These are phyloP conservation scores for Bauhinia variegata DNA, from an alignment of 306 rosid species.

Conservation along the genomic window DNA sequence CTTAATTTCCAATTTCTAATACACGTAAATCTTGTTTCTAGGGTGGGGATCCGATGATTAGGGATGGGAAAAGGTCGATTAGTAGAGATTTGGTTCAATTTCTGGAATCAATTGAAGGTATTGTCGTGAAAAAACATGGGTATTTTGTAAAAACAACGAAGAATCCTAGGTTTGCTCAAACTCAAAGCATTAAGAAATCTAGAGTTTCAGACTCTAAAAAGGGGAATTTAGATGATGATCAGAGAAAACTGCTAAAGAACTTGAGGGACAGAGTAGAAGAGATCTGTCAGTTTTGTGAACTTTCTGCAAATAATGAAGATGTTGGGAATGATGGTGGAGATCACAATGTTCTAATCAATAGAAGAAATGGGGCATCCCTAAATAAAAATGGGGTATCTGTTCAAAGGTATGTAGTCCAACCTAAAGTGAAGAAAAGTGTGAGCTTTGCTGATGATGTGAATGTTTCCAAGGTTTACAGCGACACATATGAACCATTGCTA, in stretches of 20 bases:
- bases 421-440: constrained; percentile 75
- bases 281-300: constrained; percentile 56
- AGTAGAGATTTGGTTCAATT: constrained; percentile 71
- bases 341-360: constrained; percentile 35
- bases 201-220: constrained; percentile 35
- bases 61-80: constrained; percentile 67
- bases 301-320: constrained; percentile 52
- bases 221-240: constrained; percentile 44
- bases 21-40: constrained; percentile 25
- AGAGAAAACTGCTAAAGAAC: constrained; percentile 57
- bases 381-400: constrained; percentile 42
- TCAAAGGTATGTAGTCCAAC: constrained; percentile 47
- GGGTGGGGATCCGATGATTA: constrained; percentile 67
- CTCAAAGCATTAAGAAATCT: constrained; percentile 41
- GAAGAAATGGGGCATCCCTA: constrained; percentile 31
- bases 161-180: constrained; percentile 49
- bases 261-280: constrained; percentile 78
- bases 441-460: constrained; percentile 73
- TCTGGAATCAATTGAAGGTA: constrained; percentile 69
- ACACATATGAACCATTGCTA: constrained; percentile 36
- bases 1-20: background rate
- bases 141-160: constrained; percentile 45
- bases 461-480: constrained; percentile 48
- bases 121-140: constrained; percentile 53
- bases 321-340: constrained; percentile 45